A percentile compares a stretch with the other conserved stretches of the same genome.
phyloP scores from a whole-genome alignment of 179 eudicot species.

The Silene vulgaris region DNA sequence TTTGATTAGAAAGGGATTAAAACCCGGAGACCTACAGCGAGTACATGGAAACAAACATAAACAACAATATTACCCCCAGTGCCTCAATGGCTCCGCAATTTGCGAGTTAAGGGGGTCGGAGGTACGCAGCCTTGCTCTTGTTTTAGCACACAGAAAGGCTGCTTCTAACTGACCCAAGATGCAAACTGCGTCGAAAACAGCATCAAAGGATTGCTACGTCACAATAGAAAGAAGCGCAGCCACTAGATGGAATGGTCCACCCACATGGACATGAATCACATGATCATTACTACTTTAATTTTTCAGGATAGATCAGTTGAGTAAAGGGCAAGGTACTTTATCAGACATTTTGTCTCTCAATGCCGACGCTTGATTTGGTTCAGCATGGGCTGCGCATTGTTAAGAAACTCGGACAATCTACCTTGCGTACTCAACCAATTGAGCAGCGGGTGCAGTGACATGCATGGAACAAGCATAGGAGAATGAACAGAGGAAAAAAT shows the following conservation, averaged over 20 bases:
- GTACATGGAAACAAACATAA: neutral
- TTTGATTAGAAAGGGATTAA: no score
- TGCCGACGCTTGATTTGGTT: neutral
- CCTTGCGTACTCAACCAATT: neutral
- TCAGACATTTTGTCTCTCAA: no score
- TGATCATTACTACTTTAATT: neutral
- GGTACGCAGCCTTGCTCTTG: no score
- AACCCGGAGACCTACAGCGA: no score
- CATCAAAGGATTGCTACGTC: no score
- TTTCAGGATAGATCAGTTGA: neutral
- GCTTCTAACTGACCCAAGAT: no score
- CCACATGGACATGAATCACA: neutral
- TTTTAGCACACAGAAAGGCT: no score
- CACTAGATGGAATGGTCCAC: neutral
- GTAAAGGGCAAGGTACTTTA: neutral
- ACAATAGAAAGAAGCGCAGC: no score
- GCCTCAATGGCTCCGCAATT: no score
- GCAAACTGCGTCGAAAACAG: no score
- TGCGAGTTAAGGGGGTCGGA: no score
- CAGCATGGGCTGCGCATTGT: neutral
- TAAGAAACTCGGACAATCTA: neutral
- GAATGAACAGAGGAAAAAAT: neutral
- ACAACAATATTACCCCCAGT: no score
- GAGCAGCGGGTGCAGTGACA: neutral
- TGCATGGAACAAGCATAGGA: neutral